Base-by-base conservation (phyloP, 306 rosid species). In the Sphenostylis stenocarpa region DNA sequence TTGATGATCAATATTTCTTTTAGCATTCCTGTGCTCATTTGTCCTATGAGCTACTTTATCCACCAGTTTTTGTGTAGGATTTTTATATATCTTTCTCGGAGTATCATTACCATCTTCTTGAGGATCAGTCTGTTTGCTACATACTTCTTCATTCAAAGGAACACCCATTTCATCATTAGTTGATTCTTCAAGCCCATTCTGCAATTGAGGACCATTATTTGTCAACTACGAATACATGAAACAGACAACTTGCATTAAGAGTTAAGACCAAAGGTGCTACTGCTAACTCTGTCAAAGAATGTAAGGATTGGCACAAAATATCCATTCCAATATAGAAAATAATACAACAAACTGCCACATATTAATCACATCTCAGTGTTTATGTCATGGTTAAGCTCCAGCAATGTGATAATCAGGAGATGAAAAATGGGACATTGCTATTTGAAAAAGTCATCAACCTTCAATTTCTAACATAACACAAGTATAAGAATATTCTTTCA, bases 151-250 rank as follows among this genome's bases (percentile, higher is more conserved):
- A 2, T 49, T 38, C 62, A 43, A 20, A 43, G 73, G 72, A 67
- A 76, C 57, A 57, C 61, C 43, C 36, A 61, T 67, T 78, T 80
- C 86, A 28, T 48, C 45, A 61, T 44, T 72, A 3, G 61, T 17
- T 45, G 75, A 78, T 56, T 83, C 83, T 68, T 68, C 66, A 73
- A 64, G 28, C 70, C 72, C 82, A 43, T 83, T 71, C 91, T 85
- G 86, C 70, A 81, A 61, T 41, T 70, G 61, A 77, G 62, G 29
- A 66, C n/a, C 51, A 31, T 44, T 52, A 21, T 55, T 38, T 72
- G 70, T 82, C 44, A 74, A 53, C 39, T 57, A 36, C 6, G 26
- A 63, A 80, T 31, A 43, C 64, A 38, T 67, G 26, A 52, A 19
- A 21, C 67, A 45, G 10, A 61, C 17, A 26, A 68, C 43, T 67